Conservation (phyloP, 768 basidiomycete genomes). For the Boletus eberwhitei region DNA sequence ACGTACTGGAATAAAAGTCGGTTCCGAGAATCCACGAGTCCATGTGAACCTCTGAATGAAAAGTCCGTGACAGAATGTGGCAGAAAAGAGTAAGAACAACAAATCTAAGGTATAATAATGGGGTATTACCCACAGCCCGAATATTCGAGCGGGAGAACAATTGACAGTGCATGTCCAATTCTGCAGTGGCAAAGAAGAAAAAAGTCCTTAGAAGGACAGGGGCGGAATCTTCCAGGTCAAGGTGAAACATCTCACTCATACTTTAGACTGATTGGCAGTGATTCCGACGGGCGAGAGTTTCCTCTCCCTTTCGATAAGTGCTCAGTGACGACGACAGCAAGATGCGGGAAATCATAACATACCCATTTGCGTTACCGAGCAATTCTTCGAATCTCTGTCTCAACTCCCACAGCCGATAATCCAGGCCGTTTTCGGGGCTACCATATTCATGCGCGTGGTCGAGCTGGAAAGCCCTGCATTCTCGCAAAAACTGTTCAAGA, state of each 20-base stretch:
- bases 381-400: conserved; percentile 30
- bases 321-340: not conserved
- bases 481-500: conserved; percentile 65
- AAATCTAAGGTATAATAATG: not conserved
- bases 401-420: conserved; percentile 1
- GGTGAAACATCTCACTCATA: not conserved
- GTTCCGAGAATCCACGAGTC: not conserved
- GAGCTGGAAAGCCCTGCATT: conserved; percentile 52
- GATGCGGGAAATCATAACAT: not conserved
- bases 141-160: not conserved
- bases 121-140: not conserved
- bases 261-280: not conserved
- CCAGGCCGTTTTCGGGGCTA: conserved; percentile 8
- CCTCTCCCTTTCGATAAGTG: conserved; percentile 13
- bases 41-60: not conserved
- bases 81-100: not conserved
- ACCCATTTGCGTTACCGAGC: conserved; percentile 27
- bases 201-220: not conserved
- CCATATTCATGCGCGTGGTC: conserved; percentile 47
- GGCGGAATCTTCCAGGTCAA: not conserved
- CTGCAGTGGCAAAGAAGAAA: not conserved
- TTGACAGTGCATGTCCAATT: not conserved
- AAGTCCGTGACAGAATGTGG: not conserved
- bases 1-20: not conserved
- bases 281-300: conserved; percentile 19